Conservation (phyloP, 2,329 filamentous ascomycete genomes). For the Elsinoe australis region DNA sequence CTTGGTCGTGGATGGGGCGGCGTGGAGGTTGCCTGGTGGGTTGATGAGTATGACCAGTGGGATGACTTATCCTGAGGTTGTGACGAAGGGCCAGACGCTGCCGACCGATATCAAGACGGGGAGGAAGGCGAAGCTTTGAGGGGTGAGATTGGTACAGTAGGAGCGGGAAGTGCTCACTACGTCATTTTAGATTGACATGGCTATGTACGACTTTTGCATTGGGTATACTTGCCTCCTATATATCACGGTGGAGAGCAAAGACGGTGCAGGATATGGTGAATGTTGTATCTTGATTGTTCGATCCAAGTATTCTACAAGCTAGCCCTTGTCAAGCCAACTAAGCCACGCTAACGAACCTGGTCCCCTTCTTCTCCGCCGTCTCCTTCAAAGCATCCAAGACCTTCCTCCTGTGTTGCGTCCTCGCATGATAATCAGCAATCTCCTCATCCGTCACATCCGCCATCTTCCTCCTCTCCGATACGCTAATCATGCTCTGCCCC, state of each 20-base stretch:
- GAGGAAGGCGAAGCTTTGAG: slow-evolving; percentile 49
- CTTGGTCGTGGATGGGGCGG: slow-evolving; percentile 58
- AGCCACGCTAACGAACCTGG: slow-evolving; percentile 18
- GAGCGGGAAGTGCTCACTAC: no score
- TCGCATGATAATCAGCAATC: slow-evolving; percentile 33
- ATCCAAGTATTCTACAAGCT: no score
- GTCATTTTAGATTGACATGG: no score
- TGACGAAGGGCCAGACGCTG: slow-evolving; percentile 47
- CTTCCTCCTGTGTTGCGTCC: slow-evolving; percentile 31
- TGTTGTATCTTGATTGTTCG: no score
- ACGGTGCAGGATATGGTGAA: no score
- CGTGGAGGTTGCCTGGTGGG: slow-evolving; percentile 36
- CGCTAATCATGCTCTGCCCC: slow-evolving; percentile 24
- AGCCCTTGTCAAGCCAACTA: no score
- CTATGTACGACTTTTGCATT: no score
- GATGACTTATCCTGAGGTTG: slow-evolving; percentile 50
- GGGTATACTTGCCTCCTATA: no score
- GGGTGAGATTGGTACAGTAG: no score
- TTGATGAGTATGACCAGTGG: slow-evolving; percentile 6
- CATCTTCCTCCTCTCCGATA: slow-evolving; percentile 31
- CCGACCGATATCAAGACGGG: slow-evolving; percentile 49
- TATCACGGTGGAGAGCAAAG: no score
- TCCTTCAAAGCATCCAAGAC: slow-evolving; percentile 35
- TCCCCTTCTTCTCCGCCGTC: slow-evolving; percentile 20
- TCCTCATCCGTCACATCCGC: slow-evolving; percentile 36